Evolutionary conservation across 2,329 filamentous ascomycete genomes (phyloP), one percentile per base, ranked within the genome.

Genomic region (Xylariaceae sp.): DNA sequence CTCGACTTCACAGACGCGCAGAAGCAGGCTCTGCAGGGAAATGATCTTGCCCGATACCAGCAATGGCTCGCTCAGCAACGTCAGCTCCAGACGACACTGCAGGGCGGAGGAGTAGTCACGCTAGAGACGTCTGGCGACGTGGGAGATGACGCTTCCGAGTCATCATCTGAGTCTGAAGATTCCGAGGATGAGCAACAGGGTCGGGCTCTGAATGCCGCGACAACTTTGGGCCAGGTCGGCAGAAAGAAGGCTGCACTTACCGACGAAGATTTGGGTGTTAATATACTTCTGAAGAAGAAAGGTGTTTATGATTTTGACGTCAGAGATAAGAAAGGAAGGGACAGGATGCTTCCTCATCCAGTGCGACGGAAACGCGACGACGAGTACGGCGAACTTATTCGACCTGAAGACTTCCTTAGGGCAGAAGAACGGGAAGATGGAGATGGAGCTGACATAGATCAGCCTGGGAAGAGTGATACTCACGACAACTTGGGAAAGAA

Each of bases 271-370:
- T 81, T 98, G 3, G 95, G 95, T 16, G 87, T 98, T 64, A 97
- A 96, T 65, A 86, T 99, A 44, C 80, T 99, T 8, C 82, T 98
- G 36, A 91, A 95, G 65, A 89, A 90, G 65, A 96, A 93, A 71
- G 90, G 89, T 12, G 87, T 96, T n/a, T 91, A 95, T 71, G 95
- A 99, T 73, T 99, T 91, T 66, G 92, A 97, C 69, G 89, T 97
- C 1, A 84, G 92, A 36, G 90, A 90, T 31, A 97, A 96, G 73
- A 96, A 91, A 71, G 95, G 95, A 3, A 85, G 93, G 52, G 95
- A 99, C 71, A 88, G 92, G 61, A 90, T 96, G 77, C 98, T 97
- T 70, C 95, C 95, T 0, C 88, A 96, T 50, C 85, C 93, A 1
- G 85, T 93, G 21, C 87, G 92, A 48, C 83, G 91, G 67, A 90